Evolutionary conservation across 2,329 filamentous ascomycete species (phyloP).

Genomic region (Septoria petroselini): DNA sequence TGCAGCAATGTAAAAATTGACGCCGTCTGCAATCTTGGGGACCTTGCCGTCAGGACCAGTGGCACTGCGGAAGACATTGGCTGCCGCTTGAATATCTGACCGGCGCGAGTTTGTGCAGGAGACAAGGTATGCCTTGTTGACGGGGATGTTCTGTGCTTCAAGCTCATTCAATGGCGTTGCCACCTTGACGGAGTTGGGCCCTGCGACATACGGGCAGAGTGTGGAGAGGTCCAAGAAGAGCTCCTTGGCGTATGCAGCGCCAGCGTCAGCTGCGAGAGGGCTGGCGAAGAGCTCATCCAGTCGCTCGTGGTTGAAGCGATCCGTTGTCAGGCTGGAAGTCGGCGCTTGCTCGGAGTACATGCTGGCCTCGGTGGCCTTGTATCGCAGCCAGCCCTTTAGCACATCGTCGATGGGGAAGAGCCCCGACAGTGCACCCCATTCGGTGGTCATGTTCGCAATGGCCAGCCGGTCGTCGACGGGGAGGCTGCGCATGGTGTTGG

Average conservation of each 20-base stretch:
- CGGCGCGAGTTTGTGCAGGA: constrained; percentile 84
- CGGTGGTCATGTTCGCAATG: constrained; percentile 77
- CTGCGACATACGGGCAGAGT: constrained; percentile 77
- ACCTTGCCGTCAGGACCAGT: constrained; percentile 59
- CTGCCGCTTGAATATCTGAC: constrained; percentile 78
- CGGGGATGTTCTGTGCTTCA: constrained; percentile 66
- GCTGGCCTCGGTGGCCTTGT: constrained; percentile 69
- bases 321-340: constrained; percentile 48
- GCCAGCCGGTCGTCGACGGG: constrained; percentile 70
- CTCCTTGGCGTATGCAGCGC: constrained; percentile 77
- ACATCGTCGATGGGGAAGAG: constrained; percentile 77
- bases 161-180: constrained; percentile 74
- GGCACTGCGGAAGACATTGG: constrained; percentile 79
- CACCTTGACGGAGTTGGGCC: constrained; percentile 88
- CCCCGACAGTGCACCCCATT: constrained; percentile 72
- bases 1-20: constrained; percentile 86
- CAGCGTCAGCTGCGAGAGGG: constrained; percentile 67
- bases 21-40: constrained; percentile 69
- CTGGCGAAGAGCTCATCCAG: constrained; percentile 71
- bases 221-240: constrained; percentile 80
- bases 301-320: constrained; percentile 67
- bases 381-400: constrained; percentile 69
- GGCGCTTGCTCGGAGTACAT: constrained; percentile 54
- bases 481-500: constrained; percentile 71
- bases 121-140: constrained; percentile 83